phyloP scores from a whole-genome alignment of 1,284 basidiomycete genomes.

The Ustilago crameri region DNA sequence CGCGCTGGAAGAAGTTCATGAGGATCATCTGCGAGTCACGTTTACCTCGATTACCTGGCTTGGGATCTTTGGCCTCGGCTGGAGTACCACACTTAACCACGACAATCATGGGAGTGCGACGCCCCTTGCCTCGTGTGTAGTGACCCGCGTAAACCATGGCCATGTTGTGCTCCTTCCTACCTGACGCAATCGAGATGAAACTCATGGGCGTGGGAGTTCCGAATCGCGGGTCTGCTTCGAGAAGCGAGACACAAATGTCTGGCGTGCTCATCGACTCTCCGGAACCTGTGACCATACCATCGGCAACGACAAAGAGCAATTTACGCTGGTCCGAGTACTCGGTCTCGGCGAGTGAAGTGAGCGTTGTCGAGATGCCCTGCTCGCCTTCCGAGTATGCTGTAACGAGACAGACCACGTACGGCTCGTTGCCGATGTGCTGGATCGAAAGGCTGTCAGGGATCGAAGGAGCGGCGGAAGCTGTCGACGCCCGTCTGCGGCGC shows the following conservation, averaged over 20 bases:
- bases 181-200: conserved; percentile 89
- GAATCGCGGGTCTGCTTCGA: conserved; percentile 94
- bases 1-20: conserved; percentile 99
- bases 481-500: conserved; percentile 40
- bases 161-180: conserved; percentile 88
- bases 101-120: conserved; percentile 92
- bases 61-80: conserved; percentile 77
- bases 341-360: conserved; percentile 90
- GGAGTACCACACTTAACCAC: conserved; percentile 96
- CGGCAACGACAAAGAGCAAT: conserved; percentile 91
- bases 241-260: conserved; percentile 90
- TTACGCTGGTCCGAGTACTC: conserved; percentile 92
- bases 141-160: conserved; percentile 99
- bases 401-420: conserved; percentile 93
- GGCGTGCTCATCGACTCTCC: conserved; percentile 95
- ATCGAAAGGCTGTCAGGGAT: conserved; percentile 44
- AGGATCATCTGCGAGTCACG: conserved; percentile 97
- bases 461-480: conserved; percentile 24
- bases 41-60: conserved; percentile 98
- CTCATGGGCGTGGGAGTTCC: conserved; percentile 96
- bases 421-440: conserved; percentile 72
- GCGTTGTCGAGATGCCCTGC: conserved; percentile 87
- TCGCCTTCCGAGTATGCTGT: conserved; percentile 98
- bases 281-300: conserved; percentile 98
- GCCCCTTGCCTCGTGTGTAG: conserved; percentile 79